phyloP scores from a whole-genome alignment of 1,284 basidiomycete species.

The Fomitopsis schrenkii region DNA sequence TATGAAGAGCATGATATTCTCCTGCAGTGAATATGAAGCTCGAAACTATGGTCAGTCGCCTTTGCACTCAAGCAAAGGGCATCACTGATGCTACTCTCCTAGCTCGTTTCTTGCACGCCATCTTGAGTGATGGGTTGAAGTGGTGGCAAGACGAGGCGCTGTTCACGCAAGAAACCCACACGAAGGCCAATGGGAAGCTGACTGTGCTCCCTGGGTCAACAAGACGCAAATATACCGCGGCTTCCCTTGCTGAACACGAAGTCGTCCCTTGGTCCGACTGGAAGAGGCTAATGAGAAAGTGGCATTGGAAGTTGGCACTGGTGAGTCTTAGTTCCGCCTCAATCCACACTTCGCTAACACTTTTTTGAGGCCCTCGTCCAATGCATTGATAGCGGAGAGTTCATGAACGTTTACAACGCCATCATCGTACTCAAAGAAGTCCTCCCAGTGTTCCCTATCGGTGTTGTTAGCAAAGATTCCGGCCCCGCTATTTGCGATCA shows the following conservation, averaged over 20 bases:
- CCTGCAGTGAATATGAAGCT: constrained; percentile 94
- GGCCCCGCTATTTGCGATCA: constrained; percentile 59
- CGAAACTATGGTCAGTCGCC: constrained; percentile 77
- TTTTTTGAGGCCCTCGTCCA: constrained; percentile 52
- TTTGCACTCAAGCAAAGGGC: constrained; percentile 5
- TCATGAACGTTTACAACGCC: constrained; percentile 93
- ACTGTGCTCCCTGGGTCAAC: constrained; percentile 66
- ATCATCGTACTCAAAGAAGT: constrained; percentile 89
- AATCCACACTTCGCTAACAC: neutral
- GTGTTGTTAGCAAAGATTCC: constrained; percentile 46
- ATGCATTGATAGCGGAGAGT: constrained; percentile 74
- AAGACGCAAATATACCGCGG: constrained; percentile 44
- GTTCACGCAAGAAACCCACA: constrained; percentile 65
- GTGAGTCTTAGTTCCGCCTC: constrained; percentile 29
- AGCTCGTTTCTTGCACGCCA: constrained; percentile 83
- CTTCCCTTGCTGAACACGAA: constrained; percentile 42
- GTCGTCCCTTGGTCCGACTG: constrained; percentile 70
- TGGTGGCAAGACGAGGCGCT: constrained; percentile 74
- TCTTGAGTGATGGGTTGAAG: constrained; percentile 69
- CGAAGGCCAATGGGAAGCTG: constrained; percentile 60
- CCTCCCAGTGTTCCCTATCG: constrained; percentile 81
- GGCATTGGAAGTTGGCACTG: constrained; percentile 72
- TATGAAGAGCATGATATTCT: constrained; percentile 82
- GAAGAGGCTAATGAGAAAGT: constrained; percentile 73
- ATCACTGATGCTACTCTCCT: neutral